phyloP scores from a whole-genome alignment of 2,329 filamentous ascomycete species.

The Sporothrix dimorphospora region DNA sequence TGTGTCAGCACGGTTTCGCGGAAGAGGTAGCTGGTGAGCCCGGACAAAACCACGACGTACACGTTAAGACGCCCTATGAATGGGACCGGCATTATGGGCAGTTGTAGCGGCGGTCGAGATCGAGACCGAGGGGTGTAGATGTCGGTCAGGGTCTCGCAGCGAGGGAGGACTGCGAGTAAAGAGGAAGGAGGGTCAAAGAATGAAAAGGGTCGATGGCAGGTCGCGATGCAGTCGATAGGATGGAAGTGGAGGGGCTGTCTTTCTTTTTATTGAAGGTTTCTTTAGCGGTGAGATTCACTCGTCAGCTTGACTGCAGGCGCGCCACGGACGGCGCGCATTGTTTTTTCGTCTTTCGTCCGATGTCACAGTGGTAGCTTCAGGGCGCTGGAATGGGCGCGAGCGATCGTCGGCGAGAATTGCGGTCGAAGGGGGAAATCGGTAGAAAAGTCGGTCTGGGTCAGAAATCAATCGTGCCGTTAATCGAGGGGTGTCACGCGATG shows the following conservation, averaged over 20 bases:
- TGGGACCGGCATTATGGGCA: conserved; percentile 52
- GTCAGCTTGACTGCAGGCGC: not conserved
- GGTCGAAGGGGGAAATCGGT: not conserved
- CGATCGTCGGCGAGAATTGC: not conserved
- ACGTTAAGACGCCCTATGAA: conserved; percentile 57
- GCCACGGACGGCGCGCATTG: not conserved
- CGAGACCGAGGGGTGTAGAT: not conserved
- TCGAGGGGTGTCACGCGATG: not conserved
- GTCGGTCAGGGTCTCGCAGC: not conserved
- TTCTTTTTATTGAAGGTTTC: not conserved
- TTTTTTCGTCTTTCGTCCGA: not conserved
- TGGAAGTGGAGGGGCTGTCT: not conserved
- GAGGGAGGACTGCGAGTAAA: too few relatives aligned
- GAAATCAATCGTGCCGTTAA: not conserved
- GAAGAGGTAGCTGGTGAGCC: not conserved
- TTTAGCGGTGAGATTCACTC: not conserved
- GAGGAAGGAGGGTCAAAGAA: not conserved
- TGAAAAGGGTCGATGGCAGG: not conserved
- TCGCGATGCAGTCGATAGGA: not conserved
- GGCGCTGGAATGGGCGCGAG: conserved; percentile 14
- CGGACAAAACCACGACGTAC: conserved; percentile 43
- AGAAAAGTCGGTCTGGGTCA: not conserved
- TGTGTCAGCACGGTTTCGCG: conserved; percentile 24
- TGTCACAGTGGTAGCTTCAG: not conserved
- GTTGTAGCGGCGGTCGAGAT: not conserved